Evolutionary conservation across 2,329 filamentous ascomycete genomes (phyloP).

Genomic region (Emmonsia crescens): DNA sequence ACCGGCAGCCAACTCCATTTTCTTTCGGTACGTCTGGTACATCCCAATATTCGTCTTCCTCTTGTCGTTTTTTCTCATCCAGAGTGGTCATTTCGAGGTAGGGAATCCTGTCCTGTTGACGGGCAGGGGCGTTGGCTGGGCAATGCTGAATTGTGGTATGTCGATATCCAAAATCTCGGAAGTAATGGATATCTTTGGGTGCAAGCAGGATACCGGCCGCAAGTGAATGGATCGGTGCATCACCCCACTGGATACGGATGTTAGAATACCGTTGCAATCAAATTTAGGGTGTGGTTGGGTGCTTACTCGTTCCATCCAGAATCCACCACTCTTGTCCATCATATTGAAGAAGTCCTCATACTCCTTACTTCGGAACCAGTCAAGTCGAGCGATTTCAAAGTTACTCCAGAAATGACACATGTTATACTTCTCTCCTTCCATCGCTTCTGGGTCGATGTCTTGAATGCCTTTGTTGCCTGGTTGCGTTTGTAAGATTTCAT

Average conservation of each 20-base stretch:
- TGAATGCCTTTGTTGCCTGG: slow-evolving; percentile 59
- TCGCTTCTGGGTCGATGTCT: slow-evolving; percentile 78
- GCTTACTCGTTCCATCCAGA: slow-evolving; percentile 95
- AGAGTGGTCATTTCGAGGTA: slow-evolving; percentile 71
- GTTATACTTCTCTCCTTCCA: slow-evolving; percentile 98
- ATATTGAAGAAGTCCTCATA: slow-evolving; percentile 98
- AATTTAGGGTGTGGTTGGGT: slow-evolving; percentile 4
- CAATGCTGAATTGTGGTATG: slow-evolving; percentile 99
- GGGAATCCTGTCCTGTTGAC: slow-evolving; percentile 69
- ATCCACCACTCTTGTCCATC: slow-evolving; percentile 96
- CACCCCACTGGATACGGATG: slow-evolving; percentile 63
- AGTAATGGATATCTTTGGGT: slow-evolving; percentile 86
- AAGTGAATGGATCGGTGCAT: slow-evolving; percentile 95
- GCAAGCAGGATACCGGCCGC: slow-evolving; percentile 80
- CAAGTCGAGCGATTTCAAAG: slow-evolving; percentile 89
- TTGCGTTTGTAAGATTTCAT: slow-evolving; percentile 70
- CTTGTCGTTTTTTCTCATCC: slow-evolving; percentile 71
- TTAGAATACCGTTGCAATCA: background rate
- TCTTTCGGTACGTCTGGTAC: slow-evolving; percentile 77
- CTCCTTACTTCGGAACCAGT: slow-evolving; percentile 94
- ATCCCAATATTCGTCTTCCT: slow-evolving; percentile 96
- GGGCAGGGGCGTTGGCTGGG: slow-evolving; percentile 82
- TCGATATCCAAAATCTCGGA: slow-evolving; percentile 95
- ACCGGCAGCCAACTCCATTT: slow-evolving; percentile 93
- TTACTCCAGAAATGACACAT: slow-evolving; percentile 99